phyloP scores from a whole-genome alignment of 1,139 yeast genomes.

The Blastobotrys petasosporus region DNA sequence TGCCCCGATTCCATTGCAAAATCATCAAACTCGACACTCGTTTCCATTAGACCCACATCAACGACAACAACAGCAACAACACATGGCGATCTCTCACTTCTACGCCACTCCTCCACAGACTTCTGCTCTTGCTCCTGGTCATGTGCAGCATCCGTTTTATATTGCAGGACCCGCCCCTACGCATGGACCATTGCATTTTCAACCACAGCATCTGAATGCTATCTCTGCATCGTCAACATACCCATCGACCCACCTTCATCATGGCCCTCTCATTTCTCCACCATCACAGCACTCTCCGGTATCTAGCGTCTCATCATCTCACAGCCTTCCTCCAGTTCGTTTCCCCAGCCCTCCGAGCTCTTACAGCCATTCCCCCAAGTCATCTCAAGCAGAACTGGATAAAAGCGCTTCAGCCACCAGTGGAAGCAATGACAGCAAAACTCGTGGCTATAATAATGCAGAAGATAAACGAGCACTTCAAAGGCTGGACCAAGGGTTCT shows the following conservation, averaged over 20 bases:
- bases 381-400: background rate
- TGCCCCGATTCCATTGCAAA: background rate
- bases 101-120: background rate
- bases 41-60: background rate
- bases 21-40: background rate
- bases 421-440: background rate
- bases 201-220: background rate
- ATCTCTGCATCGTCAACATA: background rate
- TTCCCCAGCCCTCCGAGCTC: constrained; percentile 2
- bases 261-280: background rate
- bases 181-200: constrained; percentile 1
- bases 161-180: background rate
- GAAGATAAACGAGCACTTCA: constrained; percentile 11
- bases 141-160: background rate
- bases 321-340: background rate
- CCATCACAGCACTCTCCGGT: background rate
- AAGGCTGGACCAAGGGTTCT: constrained; percentile 8
- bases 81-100: background rate
- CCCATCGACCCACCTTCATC: background rate
- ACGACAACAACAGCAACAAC: background rate
- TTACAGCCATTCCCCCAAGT: background rate
- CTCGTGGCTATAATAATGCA: constrained; percentile 3
- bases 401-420: background rate
- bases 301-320: background rate
- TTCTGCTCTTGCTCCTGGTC: background rate